Evolutionary conservation across 1,284 basidiomycete genomes (phyloP).

Genomic region (Cutaneotrichosporon sp.): DNA sequence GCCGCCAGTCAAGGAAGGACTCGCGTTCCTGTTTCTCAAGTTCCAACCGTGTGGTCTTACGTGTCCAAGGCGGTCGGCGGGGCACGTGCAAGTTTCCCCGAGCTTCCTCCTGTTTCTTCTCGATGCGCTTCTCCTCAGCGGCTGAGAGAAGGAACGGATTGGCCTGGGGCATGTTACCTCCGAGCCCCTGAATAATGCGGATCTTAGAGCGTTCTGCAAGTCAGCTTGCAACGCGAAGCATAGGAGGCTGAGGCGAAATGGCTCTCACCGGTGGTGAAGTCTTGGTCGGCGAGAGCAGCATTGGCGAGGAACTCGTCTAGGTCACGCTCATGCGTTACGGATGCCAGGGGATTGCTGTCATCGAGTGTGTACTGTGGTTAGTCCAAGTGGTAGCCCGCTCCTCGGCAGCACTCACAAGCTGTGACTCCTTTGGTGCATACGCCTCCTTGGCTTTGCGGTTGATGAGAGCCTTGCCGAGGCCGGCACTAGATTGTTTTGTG

Average conservation of each 20-base stretch:
- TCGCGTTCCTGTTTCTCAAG: conserved; percentile 83
- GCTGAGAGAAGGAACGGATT: conserved; percentile 86
- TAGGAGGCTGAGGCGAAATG: neutral
- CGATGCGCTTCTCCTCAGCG: conserved; percentile 72
- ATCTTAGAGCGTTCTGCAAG: conserved; percentile 78
- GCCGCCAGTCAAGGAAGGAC: conserved; percentile 83
- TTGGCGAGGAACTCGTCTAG: conserved; percentile 95
- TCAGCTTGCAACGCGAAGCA: neutral
- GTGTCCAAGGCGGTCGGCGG: conserved; percentile 71
- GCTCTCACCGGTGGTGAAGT: conserved; percentile 87
- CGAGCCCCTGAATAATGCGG: conserved; percentile 72
- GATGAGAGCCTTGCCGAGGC: conserved; percentile 84
- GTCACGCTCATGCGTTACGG: conserved; percentile 93
- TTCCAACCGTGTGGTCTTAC: conserved; percentile 66
- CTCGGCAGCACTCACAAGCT: conserved; percentile 58
- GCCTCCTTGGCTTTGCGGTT: conserved; percentile 82
- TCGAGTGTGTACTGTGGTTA: conserved; percentile 69
- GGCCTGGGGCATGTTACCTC: conserved; percentile 51
- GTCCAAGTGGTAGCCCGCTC: neutral
- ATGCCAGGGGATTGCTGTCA: conserved; percentile 69
- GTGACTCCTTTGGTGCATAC: conserved; percentile 62
- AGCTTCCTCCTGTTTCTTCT: conserved; percentile 68
- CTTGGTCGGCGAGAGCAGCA: conserved; percentile 86
- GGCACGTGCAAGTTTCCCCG: conserved; percentile 73
- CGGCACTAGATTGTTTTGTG: conserved; percentile 52